Base-by-base conservation (phyloP, 805 yeast genomes). In the Yamadazyma philogaea region DNA sequence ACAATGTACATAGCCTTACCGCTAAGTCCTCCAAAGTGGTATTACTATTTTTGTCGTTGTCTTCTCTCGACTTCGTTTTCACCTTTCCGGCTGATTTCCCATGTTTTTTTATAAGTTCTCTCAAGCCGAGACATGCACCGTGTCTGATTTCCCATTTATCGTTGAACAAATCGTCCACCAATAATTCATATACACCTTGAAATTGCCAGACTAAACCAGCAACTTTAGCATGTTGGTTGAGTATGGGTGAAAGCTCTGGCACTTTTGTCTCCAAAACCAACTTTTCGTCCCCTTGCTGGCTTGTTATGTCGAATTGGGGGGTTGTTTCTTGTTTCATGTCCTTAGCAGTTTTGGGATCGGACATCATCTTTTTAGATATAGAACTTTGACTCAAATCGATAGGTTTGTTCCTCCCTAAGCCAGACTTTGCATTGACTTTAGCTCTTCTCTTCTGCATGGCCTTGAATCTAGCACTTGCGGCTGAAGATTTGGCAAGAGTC, bases 381-480 rank as follows among this genome's bases (percentile, higher is more conserved):
- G 88, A 79, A 52, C 86, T 79, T 56, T 82, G 86, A 1, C 89
- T 79, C 7, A 85, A 63, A 58, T 85, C 91, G 0, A 84, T 79
- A 0, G 84, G 77, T 33, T 63, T 57, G 3, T 61, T 58, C 52
- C 72, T 77, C 17, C 61, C 61, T 5, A 73, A 63, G 7, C 68
- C 66, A 7, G 75, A 62, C 51, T 77, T 80, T 1, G 87, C 85
- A 48, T 73, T 77, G 40, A 79, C 81, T 58, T 85, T 87, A 4
- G 95, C 93, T 57, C 84, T 82, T 55, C 98, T 77, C 54, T 85
- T 84, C n/a, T 96, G 96, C 87, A 91, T 80, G 1, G 96, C 98
- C 47, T 87, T 78, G 73, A 89, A 77, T 60, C 97, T 78, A 0
- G 95, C 90, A 38, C 84, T 82, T 31, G 77, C 49, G 17, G 50